phyloP scores from a whole-genome alignment of 2,329 filamentous ascomycete species.

The Diaporthe vexans region DNA sequence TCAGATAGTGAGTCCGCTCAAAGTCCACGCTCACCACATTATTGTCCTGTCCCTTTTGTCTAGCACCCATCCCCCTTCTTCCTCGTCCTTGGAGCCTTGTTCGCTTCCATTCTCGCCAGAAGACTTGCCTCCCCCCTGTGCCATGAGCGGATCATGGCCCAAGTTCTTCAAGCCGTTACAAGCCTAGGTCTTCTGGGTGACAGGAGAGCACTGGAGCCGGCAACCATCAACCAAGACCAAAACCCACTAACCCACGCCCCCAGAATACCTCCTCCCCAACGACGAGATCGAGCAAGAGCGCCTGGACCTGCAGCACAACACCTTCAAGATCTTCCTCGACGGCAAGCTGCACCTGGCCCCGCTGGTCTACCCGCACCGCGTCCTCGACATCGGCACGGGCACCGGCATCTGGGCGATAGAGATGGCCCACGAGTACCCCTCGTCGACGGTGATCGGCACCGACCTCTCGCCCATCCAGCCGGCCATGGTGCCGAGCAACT shows the following conservation, averaged over 20 bases:
- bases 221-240: neutral
- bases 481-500: slow-evolving; percentile 63
- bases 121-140: too few species aligned
- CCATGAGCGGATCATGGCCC: too few species aligned
- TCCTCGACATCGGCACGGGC: slow-evolving; percentile 62
- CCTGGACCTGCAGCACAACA: slow-evolving; percentile 56
- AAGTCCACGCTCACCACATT: neutral
- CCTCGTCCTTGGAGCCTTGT: too few species aligned
- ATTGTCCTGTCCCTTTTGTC: too few species aligned
- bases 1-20: slow-evolving; percentile 47
- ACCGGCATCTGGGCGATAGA: slow-evolving; percentile 67
- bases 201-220: neutral
- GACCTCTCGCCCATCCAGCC: slow-evolving; percentile 62
- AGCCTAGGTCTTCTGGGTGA: too few species aligned
- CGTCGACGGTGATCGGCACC: slow-evolving; percentile 55
- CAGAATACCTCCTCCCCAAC: slow-evolving; percentile 52
- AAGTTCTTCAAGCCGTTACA: too few species aligned
- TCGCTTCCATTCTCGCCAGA: too few species aligned
- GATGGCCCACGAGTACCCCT: slow-evolving; percentile 57
- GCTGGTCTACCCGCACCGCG: slow-evolving; percentile 56
- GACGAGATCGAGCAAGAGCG: slow-evolving; percentile 52
- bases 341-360: slow-evolving; percentile 62
- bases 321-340: slow-evolving; percentile 55
- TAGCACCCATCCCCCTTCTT: too few species aligned
- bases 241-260: neutral